These are phyloP conservation scores for Backusella tuberculispora DNA, from an alignment of 192 early-diverging fungal genomes.

Conservation along the genomic window DNA sequence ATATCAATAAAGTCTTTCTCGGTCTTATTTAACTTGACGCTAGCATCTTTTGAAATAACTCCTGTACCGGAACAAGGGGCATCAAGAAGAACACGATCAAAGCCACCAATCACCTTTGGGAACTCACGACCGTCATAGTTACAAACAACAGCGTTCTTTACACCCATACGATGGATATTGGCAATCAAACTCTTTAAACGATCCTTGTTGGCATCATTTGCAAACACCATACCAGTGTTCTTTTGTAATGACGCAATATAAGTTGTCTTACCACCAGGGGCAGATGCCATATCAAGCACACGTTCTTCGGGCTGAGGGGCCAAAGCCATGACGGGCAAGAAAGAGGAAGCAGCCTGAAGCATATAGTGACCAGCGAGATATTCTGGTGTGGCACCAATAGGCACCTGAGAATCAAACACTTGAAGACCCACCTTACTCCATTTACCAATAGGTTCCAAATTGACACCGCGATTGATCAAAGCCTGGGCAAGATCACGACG, in stretches of 20 bases:
- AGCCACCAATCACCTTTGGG: slow-evolving; percentile 95
- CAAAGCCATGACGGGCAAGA: slow-evolving; percentile 95
- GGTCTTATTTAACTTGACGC: slow-evolving; percentile 94
- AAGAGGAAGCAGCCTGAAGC: slow-evolving; percentile 97
- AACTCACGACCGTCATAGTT: slow-evolving; percentile 98
- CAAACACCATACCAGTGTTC: slow-evolving; percentile 96
- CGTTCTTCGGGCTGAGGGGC: slow-evolving; percentile 95
- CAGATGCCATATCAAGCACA: slow-evolving; percentile 96
- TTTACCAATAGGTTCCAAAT: slow-evolving; percentile 97
- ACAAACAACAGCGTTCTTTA: slow-evolving; percentile 65
- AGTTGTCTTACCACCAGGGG: slow-evolving; percentile 98
- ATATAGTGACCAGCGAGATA: slow-evolving; percentile 99
- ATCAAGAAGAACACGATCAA: slow-evolving; percentile 96
- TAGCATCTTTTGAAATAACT: slow-evolving; percentile 97
- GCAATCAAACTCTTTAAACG: slow-evolving; percentile 85
- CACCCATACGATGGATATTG: slow-evolving; percentile 44
- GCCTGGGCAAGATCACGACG: slow-evolving; percentile 94
- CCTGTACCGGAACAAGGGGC: slow-evolving; percentile 99
- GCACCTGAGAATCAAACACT: slow-evolving; percentile 94
- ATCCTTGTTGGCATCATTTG: slow-evolving; percentile 96
- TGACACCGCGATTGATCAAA: slow-evolving; percentile 94
- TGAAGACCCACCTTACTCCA: slow-evolving; percentile 98
- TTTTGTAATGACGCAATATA: slow-evolving; percentile 95
- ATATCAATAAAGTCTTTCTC: slow-evolving; percentile 92
- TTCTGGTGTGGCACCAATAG: slow-evolving; percentile 96